Conservation (phyloP, 768 basidiomycete species). For the Asterophora lycoperdoides region DNA sequence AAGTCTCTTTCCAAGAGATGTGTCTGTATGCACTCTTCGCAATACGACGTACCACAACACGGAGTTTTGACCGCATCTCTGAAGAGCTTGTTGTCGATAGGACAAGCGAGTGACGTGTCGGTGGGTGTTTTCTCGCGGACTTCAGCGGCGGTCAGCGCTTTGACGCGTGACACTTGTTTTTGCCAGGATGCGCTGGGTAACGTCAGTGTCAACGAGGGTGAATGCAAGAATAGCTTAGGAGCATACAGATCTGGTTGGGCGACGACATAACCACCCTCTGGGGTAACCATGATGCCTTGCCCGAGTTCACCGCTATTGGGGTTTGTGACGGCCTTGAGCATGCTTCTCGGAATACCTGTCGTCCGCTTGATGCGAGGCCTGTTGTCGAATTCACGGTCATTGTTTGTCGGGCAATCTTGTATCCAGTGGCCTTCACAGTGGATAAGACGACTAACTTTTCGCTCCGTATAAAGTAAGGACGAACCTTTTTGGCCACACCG, state of each 20-base stretch:
- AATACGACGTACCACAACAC: conserved; percentile 87
- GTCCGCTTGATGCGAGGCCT: conserved; percentile 95
- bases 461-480: conserved; percentile 12
- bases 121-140: conserved; percentile 81
- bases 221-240: background rate
- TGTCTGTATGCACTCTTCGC: conserved; percentile 97
- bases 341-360: conserved; percentile 96
- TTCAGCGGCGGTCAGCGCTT: conserved; percentile 82
- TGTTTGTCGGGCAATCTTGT: conserved; percentile 97
- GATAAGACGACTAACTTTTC: conserved; percentile 9
- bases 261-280: conserved; percentile 96
- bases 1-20: conserved; percentile 94
- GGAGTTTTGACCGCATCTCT: conserved; percentile 94
- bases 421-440: conserved; percentile 89
- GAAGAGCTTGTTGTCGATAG: conserved; percentile 90
- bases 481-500: conserved; percentile 96
- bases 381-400: conserved; percentile 91
- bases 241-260: conserved; percentile 95
- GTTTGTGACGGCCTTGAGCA: conserved; percentile 93
- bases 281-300: conserved; percentile 96
- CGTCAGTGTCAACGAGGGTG: background rate
- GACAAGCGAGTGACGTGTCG: conserved; percentile 77
- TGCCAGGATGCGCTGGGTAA: conserved; percentile 83
- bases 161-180: conserved; percentile 77
- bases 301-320: conserved; percentile 65